phyloP scores from a whole-genome alignment of 257 asterid species.

The Gentiana macrophylla region DNA sequence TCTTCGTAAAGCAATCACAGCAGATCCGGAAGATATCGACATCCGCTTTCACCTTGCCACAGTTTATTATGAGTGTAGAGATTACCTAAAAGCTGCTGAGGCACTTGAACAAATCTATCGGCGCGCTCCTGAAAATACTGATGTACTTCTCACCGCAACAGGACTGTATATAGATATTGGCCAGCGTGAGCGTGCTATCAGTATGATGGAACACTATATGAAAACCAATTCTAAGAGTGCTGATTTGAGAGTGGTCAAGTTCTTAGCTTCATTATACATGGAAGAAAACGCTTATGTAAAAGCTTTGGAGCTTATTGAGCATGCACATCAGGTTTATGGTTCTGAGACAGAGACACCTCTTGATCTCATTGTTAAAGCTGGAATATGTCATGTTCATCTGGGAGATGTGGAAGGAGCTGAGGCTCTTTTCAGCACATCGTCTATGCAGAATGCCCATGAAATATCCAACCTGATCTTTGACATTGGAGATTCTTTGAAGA shows the following conservation, averaged over 20 bases:
- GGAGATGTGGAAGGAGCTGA: slow-evolving; percentile 56
- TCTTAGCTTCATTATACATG: slow-evolving; percentile 53
- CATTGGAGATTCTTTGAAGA: slow-evolving; percentile 57
- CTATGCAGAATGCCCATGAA: slow-evolving; percentile 27
- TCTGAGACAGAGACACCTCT: slow-evolving; percentile 43
- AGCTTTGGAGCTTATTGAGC: slow-evolving; percentile 64
- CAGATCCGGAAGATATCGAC: slow-evolving; percentile 62
- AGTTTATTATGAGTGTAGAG: slow-evolving; percentile 53
- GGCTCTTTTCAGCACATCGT: slow-evolving; percentile 40
- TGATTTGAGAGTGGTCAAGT: slow-evolving; percentile 42
- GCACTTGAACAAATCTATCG: slow-evolving; percentile 57
- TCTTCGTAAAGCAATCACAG: slow-evolving; percentile 65
- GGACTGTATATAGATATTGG: slow-evolving; percentile 54
- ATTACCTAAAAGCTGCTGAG: slow-evolving; percentile 64
- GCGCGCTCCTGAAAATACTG: slow-evolving; percentile 43
- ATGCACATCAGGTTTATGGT: slow-evolving; percentile 23
- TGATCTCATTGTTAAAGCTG: slow-evolving; percentile 50
- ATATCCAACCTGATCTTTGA: slow-evolving; percentile 39
- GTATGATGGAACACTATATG: slow-evolving; percentile 47
- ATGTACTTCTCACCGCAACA: slow-evolving; percentile 41
- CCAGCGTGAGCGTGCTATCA: slow-evolving; percentile 51
- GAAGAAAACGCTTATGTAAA: slow-evolving; percentile 37
- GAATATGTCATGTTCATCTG: slow-evolving; percentile 63
- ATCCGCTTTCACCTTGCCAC: slow-evolving; percentile 59
- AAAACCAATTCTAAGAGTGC: slow-evolving; percentile 28